Evolutionary conservation across 306 rosid genomes (phyloP).

Genomic region (Cicer pinnatifidum): DNA sequence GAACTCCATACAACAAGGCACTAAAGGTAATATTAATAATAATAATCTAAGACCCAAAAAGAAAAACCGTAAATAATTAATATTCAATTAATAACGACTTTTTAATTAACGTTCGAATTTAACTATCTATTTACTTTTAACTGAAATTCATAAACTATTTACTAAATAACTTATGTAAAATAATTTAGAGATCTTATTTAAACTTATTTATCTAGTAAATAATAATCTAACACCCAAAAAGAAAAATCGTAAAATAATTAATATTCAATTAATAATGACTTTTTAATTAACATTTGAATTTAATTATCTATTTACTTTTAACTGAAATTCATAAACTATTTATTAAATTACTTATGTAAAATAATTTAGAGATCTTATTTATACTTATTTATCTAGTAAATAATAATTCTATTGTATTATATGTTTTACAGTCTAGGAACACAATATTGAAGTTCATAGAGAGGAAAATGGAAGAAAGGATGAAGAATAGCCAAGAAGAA

Average conservation of each 20-base stretch:
- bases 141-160: too few relatives aligned
- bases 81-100: too few relatives aligned
- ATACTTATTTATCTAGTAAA: neutral
- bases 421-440: constrained; percentile 50
- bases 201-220: neutral
- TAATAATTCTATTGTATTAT: neutral
- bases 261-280: too few relatives aligned
- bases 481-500: constrained; percentile 34
- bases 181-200: neutral
- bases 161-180: neutral
- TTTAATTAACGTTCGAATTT: too few relatives aligned
- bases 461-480: constrained; percentile 45
- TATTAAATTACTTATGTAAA: neutral
- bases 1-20: constrained; percentile 84
- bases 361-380: neutral
- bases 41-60: too few relatives aligned
- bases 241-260: neutral
- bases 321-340: too few relatives aligned
- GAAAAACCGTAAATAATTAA: neutral
- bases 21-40: constrained; percentile 54
- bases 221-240: too few relatives aligned
- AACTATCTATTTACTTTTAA: too few relatives aligned
- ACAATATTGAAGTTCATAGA: constrained; percentile 58
- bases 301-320: too few relatives aligned
- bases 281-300: too few relatives aligned